Base-by-base conservation (phyloP, 2,329 filamentous ascomycete genomes). In the Paracoccidioides brasiliensis region DNA sequence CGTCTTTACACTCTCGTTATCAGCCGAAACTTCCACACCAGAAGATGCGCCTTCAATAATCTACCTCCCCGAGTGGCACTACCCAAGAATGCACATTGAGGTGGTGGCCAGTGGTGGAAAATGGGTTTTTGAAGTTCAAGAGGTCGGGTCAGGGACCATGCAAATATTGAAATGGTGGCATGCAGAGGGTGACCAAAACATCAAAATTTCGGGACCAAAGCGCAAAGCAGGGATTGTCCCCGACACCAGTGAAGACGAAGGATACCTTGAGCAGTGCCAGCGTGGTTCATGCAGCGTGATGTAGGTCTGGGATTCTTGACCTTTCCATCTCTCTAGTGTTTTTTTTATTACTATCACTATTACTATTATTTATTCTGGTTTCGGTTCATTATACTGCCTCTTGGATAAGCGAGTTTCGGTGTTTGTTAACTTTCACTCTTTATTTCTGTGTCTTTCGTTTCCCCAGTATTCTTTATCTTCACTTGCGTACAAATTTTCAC, bases 91-190 rank as follows among this genome's bases (percentile, higher is more conserved):
- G 50, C 76, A 81, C 46, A 86, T 83, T 42, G 78, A 78, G 0
- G 83, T 98, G 3, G 80, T 85, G 54, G 86, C 90, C 33, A 88
- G 82, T 52, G 87, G 86, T 0, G 94, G 94, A 5, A 93, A 91
- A 67, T 98, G 90, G 90, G 83, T 85, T 62, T 88, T 97, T 58
- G 83, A 82, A 61, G 79, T 76, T 4, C 84, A 90, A 58, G 85
- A 90, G 55, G 79, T 82, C 7, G 81, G 86, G 59, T 82, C 81
- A 0, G 82, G 81, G 4, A 74, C 82, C 62, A 75, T 89, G 58
- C 91, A 96, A 73, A 80, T 80, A 60, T 72, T 98, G 60, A 82
- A 81, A 63, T 98, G 93, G 93, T 96, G 91, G 90, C 90, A 98
- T 71, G 82, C 81, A 0, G 84, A 85, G 55, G 93, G 91, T 2